phyloP scores from a whole-genome alignment of 352 stramenopile species.

The Phytopythium oedochilum region DNA sequence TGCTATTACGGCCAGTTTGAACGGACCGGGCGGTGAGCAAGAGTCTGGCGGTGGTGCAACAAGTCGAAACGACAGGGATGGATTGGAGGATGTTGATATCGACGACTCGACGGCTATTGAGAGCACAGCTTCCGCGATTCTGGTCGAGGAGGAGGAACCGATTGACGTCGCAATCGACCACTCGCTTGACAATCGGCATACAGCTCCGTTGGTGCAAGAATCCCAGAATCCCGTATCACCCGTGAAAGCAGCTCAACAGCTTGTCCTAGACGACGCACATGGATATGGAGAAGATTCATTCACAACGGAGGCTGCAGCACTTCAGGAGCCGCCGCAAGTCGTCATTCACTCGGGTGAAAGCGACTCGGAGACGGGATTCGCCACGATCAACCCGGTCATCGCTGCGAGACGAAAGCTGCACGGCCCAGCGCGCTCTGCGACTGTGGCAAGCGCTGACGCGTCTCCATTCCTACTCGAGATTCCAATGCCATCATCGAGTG shows the following conservation, averaged over 20 bases:
- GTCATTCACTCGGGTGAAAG: constrained; percentile 74
- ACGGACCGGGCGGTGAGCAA: not conserved
- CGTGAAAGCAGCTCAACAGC: too few species aligned
- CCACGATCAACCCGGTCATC: constrained; percentile 65
- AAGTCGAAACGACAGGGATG: not conserved
- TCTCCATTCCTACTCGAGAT: constrained; percentile 9
- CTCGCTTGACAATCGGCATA: not conserved
- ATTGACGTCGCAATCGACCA: constrained; percentile 43
- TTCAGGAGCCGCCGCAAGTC: constrained; percentile 32
- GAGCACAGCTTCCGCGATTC: not conserved
- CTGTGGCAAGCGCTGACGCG: constrained; percentile 8
- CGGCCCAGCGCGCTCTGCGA: constrained; percentile 12
- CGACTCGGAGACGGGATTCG: constrained; percentile 52
- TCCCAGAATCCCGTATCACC: not conserved
- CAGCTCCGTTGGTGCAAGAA: not conserved
- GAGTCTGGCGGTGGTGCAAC: not conserved
- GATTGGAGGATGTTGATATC: not conserved
- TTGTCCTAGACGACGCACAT: not conserved
- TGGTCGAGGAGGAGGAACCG: constrained; percentile 12
- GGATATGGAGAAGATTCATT: not conserved
- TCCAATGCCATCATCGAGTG: not conserved
- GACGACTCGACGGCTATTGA: not conserved
- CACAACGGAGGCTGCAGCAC: not conserved
- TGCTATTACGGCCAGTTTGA: not conserved
- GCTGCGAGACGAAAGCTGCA: constrained; percentile 2